Conservation (phyloP, 2,329 filamentous ascomycete species). For the Chalaropsis thielavioides region DNA sequence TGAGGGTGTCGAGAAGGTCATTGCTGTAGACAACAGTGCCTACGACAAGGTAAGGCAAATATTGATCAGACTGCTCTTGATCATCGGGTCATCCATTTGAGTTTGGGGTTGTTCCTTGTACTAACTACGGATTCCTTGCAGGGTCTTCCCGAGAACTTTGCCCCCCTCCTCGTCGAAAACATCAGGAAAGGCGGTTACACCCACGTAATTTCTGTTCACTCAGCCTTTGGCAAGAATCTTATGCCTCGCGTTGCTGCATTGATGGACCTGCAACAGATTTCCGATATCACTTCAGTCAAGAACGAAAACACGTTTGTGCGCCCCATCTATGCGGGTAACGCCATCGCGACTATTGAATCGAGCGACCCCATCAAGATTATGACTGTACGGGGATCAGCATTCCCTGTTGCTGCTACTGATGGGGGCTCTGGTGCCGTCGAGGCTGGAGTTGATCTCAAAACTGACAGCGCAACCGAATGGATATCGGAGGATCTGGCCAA, state of each 20-base stretch:
- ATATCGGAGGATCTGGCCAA: slow-evolving; percentile 84
- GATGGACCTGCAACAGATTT: slow-evolving; percentile 83
- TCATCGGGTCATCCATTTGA: background rate
- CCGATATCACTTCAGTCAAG: slow-evolving; percentile 77
- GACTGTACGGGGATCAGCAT: slow-evolving; percentile 86
- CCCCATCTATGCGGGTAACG: slow-evolving; percentile 95
- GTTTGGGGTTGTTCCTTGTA: background rate
- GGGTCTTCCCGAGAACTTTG: slow-evolving; percentile 87
- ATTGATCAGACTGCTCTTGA: background rate
- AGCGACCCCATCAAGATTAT: slow-evolving; percentile 73
- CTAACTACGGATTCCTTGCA: slow-evolving; percentile 24
- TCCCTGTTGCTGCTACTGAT: slow-evolving; percentile 57
- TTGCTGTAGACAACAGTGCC: slow-evolving; percentile 72
- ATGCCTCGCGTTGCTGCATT: slow-evolving; percentile 84
- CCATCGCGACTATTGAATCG: slow-evolving; percentile 89
- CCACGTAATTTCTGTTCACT: slow-evolving; percentile 80
- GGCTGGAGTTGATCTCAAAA: slow-evolving; percentile 72
- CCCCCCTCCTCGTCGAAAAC: slow-evolving; percentile 86
- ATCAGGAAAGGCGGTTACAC: slow-evolving; percentile 92
- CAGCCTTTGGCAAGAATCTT: slow-evolving; percentile 91
- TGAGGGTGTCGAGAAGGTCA: slow-evolving; percentile 78
- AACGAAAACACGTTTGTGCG: slow-evolving; percentile 88
- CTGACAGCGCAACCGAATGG: slow-evolving; percentile 64
- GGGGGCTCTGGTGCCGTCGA: slow-evolving; percentile 64
- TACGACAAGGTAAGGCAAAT: slow-evolving; percentile 66